These are phyloP conservation scores for Aspergillus fumigatiaffinis DNA, from an alignment of 2,329 filamentous ascomycete species.

Conservation along the genomic window DNA sequence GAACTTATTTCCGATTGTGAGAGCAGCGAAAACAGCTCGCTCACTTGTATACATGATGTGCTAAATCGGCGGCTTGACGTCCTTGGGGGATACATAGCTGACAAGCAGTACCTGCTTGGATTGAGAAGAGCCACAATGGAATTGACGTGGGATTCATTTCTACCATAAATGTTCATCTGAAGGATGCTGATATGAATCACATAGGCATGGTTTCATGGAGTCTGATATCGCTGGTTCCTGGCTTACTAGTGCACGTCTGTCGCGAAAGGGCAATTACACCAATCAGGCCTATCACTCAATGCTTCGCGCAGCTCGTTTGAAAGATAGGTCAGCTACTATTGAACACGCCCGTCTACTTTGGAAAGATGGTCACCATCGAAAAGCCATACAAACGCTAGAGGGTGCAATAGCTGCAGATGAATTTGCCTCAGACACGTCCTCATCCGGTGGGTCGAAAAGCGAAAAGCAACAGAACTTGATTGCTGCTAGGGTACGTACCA, in stretches of 20 bases:
- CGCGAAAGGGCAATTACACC: slow-evolving; percentile 77
- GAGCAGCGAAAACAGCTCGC: slow-evolving; percentile 21
- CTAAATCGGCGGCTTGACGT: slow-evolving; percentile 79
- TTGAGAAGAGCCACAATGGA: slow-evolving; percentile 86
- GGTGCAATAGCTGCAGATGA: slow-evolving; percentile 77
- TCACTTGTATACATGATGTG: slow-evolving; percentile 44
- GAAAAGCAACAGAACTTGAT: slow-evolving; percentile 51
- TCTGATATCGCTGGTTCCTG: slow-evolving; percentile 77
- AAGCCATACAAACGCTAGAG: slow-evolving; percentile 88
- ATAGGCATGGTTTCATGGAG: slow-evolving; percentile 56
- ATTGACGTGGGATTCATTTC: slow-evolving; percentile 45
- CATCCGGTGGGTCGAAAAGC: slow-evolving; percentile 35
- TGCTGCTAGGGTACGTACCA: slow-evolving; percentile 37
- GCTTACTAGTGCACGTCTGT: slow-evolving; percentile 79
- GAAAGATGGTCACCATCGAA: slow-evolving; percentile 88
- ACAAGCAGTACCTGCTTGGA: slow-evolving; percentile 91
- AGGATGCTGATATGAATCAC: slow-evolving; percentile 22
- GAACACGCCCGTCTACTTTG: slow-evolving; percentile 91
- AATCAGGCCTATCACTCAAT: slow-evolving; percentile 93
- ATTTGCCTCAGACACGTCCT: slow-evolving; percentile 54
- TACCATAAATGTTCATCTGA: background rate
- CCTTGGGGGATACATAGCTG: slow-evolving; percentile 79
- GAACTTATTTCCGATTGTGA: slow-evolving; percentile 64
- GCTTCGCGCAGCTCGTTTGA: slow-evolving; percentile 77
- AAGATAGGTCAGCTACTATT: slow-evolving; percentile 82